These are phyloP conservation scores for Chaetomium sp. DNA, from an alignment of 2,329 filamentous ascomycete species.

Conservation along the genomic window DNA sequence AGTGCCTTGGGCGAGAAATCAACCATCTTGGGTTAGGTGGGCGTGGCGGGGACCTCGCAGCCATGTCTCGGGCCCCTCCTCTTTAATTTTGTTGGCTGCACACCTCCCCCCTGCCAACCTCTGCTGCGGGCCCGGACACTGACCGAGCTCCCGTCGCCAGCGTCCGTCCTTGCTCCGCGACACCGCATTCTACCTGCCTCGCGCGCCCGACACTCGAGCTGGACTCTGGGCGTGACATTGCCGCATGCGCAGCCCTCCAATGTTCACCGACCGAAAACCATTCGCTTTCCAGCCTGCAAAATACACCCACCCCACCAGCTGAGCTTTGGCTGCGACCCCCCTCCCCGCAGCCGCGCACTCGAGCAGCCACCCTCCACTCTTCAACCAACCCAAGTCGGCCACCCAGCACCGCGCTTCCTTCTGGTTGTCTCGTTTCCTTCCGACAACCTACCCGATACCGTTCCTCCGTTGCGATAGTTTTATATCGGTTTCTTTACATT, in stretches of 20 bases:
- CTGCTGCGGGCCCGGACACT: neutral
- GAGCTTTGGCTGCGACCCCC: neutral
- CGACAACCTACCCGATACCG: neutral
- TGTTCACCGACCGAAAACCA: neutral
- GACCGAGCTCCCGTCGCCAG: conserved; percentile 5
- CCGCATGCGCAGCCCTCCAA: neutral
- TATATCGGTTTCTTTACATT: neutral
- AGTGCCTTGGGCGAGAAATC: neutral
- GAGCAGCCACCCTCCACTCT: neutral
- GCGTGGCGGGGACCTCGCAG: conserved; percentile 14
- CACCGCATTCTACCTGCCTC: neutral
- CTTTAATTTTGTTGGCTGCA: conserved; percentile 23
- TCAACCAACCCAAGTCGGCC: too few relatives aligned
- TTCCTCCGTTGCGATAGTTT: neutral
- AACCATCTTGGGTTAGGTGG: neutral
- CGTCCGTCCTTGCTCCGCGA: neutral
- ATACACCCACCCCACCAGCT: neutral
- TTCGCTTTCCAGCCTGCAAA: neutral
- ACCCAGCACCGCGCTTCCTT: neutral
- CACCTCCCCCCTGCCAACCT: neutral
- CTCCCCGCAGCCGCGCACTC: neutral
- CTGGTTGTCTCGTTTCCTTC: neutral
- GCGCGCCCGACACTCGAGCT: neutral
- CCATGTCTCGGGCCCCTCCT: conserved; percentile 25
- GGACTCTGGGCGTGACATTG: conserved; percentile 1